Percentiles rank a stretch among this genome's conserved stretches.
Evolutionary conservation across 2,329 filamentous ascomycete genomes (phyloP).

Genomic region (Penicillium griseofulvum): DNA sequence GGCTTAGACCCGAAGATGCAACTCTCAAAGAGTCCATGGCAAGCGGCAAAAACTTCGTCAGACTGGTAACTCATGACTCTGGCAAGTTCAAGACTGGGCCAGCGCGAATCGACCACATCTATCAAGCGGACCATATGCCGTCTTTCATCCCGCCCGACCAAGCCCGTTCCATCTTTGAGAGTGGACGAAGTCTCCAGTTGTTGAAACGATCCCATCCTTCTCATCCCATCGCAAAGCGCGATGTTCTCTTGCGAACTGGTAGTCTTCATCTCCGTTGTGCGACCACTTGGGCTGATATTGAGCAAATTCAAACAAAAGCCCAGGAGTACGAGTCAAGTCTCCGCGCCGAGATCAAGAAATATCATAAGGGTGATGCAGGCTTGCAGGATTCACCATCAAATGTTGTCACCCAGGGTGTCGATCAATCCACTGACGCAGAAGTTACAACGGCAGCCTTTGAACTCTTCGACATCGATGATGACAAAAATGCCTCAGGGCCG

Average conservation of each 20-base stretch:
- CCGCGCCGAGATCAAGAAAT: conserved; percentile 39
- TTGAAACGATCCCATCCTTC: conserved; percentile 67
- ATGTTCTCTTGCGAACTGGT: conserved; percentile 46
- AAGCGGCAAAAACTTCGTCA: conserved; percentile 60
- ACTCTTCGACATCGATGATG: conserved; percentile 37
- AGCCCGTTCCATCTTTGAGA: conserved; percentile 71
- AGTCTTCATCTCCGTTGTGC: conserved; percentile 65
- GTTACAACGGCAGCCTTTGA: conserved; percentile 29
- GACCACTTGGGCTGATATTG: conserved; percentile 69
- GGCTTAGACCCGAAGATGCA: conserved; percentile 60
- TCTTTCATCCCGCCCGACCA: conserved; percentile 69
- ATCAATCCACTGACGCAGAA: background rate
- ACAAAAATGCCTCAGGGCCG: conserved; percentile 24
- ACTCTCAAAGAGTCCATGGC: conserved; percentile 50
- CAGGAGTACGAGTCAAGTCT: conserved; percentile 39
- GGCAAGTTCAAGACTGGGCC: conserved; percentile 57
- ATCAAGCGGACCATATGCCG: conserved; percentile 58
- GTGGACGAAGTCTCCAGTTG: conserved; percentile 71
- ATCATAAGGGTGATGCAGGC: conserved; percentile 34
- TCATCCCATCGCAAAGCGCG: conserved; percentile 63
- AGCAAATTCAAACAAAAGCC: conserved; percentile 61
- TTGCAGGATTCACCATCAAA: background rate
- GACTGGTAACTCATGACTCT: conserved; percentile 57
- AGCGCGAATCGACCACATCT: conserved; percentile 62
- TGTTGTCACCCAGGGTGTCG: background rate